Evolutionary conservation across 2,329 filamentous ascomycete species (phyloP), one percentile per base, ranked within the genome.

Genomic region (Aspergillus melleus): DNA sequence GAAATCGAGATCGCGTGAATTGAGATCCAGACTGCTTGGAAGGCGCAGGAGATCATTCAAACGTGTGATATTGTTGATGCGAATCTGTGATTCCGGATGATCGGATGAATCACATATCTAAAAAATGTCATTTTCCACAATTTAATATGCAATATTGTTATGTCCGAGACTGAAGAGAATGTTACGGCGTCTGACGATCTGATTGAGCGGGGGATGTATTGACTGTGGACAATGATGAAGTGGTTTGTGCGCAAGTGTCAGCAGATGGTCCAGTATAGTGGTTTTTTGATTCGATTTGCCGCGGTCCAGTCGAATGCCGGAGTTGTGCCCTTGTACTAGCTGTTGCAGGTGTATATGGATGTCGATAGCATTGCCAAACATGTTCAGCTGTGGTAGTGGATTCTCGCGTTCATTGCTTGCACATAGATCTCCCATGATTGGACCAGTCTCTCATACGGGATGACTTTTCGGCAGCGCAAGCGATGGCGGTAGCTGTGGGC

Each of bases 301-400:
- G 53, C 11, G 2, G 22, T 54, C 10, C 4, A n/a, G 29, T 2
- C 29, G 54, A 50, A 50, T 8, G 8, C 19, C 3, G 51, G 19
- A 53, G 29, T 10, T 19, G 20, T 49, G 4, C 3, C 3, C 3
- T 50, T 6, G 6, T 26, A 57, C 16, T 30, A 3, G 16, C 58
- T 32, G 10, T 14, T 60, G 19, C 6, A 29, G 24, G 53, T 30
- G 12, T 56, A 57, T 11, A 60, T 60, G 8, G 44, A 57, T 14
- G 29, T 22, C 11, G 32, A 49, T 0, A 53, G 22, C 0, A 54
- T 57, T 30, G 29, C 53, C 44, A 24, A 49, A 8, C 44, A 60
- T 26, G 30, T 60, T 1, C 10, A 16, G 36, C 49, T 16, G 22
- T 22, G 22, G 3, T 22, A 22, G 22, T 3, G 3, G 22, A 22